Evolutionary conservation across 225 moss, liverwort and hornwort genomes (phyloP).

Genomic region (Sphagnum contortum): DNA sequence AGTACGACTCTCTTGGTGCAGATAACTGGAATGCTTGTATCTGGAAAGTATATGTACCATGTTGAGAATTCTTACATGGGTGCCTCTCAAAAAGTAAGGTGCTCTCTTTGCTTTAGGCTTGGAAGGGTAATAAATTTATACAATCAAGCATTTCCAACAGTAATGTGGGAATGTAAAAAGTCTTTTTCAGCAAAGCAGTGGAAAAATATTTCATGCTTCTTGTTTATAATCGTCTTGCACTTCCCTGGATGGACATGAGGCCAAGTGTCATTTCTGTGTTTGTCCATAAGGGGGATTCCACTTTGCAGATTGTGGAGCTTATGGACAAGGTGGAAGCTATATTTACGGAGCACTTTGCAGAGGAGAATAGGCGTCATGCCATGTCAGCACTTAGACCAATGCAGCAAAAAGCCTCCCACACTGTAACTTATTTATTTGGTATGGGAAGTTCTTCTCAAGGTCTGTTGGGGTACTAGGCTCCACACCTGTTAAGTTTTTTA

Average conservation of each 20-base stretch:
- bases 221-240: too few relatives aligned
- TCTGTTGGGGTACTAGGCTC: too few relatives aligned
- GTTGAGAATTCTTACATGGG: slow-evolving; percentile 38
- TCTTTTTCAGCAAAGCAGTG: too few relatives aligned
- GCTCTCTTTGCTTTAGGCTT: too few relatives aligned
- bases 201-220: too few relatives aligned
- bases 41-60: slow-evolving; percentile 18
- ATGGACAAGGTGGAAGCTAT: slow-evolving; percentile 43
- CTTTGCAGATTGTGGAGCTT: slow-evolving; percentile 23
- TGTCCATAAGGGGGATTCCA: too few relatives aligned
- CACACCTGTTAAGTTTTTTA: too few relatives aligned
- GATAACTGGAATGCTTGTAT: slow-evolving; percentile 23
- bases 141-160: too few relatives aligned
- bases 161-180: too few relatives aligned
- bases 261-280: too few relatives aligned
- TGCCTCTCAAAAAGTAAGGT: slow-evolving; percentile 32
- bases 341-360: slow-evolving; percentile 40
- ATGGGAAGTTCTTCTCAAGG: neutral
- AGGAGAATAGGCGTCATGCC: slow-evolving; percentile 33
- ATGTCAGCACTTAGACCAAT: slow-evolving; percentile 39
- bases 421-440: slow-evolving; percentile 38
- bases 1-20: slow-evolving; percentile 3
- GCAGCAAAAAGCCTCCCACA: slow-evolving; percentile 16
- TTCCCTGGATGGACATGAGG: too few relatives aligned
- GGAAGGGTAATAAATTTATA: too few relatives aligned